Base-by-base conservation (phyloP, 2,329 filamentous ascomycete species). In the Phaeomoniella chlamydospora region DNA sequence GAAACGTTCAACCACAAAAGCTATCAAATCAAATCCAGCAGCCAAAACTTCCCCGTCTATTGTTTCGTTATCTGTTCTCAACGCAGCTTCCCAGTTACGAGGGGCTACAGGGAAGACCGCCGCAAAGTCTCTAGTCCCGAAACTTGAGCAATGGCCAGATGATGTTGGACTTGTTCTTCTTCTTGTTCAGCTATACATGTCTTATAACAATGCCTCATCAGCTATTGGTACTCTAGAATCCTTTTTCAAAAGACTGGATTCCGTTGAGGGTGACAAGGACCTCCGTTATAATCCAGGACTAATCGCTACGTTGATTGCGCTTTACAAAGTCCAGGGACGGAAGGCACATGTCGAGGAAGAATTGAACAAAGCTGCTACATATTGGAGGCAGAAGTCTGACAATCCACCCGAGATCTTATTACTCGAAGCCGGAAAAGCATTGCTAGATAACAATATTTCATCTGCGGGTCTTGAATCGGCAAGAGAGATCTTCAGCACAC, bases 221-320 rank as follows among this genome's bases (percentile, higher is more conserved):
- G 88, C 88, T 3, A 72, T 86, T 22, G 64, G 68, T n/a, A 65
- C 84, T 4, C 64, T 94, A 2, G 80, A 93, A 51, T 63, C 70
- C 2, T 87, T 90, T 51, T 70, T 94, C 37, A 70, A 70, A 42
- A 71, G 71, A 6, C 67, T 94, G 2, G 82, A 88, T 47, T 58
- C 72, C 33, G 74, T 72, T 3, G 65, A 56, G 11, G 53, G 50
- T n/a, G 55, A 61, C 33, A 64, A 70, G 12, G 76, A 86, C 46
- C 72, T 80, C 16, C 78, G 87, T 9, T 90, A 79, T 54, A 78
- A 84, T 16, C 88, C 90, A 0, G 88, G 88, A 2, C 65, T 98
- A 1, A 71, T 96, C 17, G 85, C 83, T 1, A 66, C 88, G 2
- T 66, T 82, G 3, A 78, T 93, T 6, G 77, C 82, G 2, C 67